These are phyloP conservation scores for Vinca minor DNA, from an alignment of 257 asterid species.

Conservation along the genomic window DNA sequence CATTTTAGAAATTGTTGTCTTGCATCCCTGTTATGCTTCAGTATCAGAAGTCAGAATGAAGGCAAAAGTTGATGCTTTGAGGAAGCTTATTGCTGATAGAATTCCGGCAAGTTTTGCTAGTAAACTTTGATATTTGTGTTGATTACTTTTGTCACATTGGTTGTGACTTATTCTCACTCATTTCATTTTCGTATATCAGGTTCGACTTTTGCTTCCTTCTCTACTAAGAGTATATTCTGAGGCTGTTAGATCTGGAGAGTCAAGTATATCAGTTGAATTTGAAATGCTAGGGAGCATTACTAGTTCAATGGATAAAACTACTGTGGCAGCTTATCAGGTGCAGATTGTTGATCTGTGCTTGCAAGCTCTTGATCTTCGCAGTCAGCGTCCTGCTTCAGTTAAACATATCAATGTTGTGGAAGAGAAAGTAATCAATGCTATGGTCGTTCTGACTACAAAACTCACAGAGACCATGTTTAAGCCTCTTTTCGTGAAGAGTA, in stretches of 20 bases:
- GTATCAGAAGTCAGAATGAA: constrained; percentile 46
- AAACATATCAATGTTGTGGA: constrained; percentile 54
- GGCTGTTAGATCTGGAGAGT: constrained; percentile 54
- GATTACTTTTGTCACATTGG: not conserved
- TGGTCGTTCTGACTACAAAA: constrained; percentile 66
- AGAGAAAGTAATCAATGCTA: constrained; percentile 49
- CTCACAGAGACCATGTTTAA: constrained; percentile 80
- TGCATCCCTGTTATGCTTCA: constrained; percentile 58
- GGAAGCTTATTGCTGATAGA: constrained; percentile 67
- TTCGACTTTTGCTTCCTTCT: constrained; percentile 79
- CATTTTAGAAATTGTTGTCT: constrained; percentile 53
- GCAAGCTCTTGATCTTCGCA: constrained; percentile 84
- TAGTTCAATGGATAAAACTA: constrained; percentile 68
- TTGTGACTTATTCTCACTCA: constrained; percentile 3
- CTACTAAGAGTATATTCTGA: constrained; percentile 53
- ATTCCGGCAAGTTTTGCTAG: constrained; percentile 55
- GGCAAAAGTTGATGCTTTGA: constrained; percentile 55
- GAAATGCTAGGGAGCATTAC: constrained; percentile 66
- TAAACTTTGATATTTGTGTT: not conserved
- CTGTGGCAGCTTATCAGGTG: constrained; percentile 55
- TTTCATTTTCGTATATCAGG: constrained; percentile 35
- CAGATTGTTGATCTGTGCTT: constrained; percentile 72
- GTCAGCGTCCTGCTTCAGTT: constrained; percentile 50
- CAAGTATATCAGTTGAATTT: constrained; percentile 53
- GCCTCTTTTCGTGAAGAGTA: constrained; percentile 71